A percentile compares a stretch with the other conserved stretches of the same genome.
phyloP scores from a whole-genome alignment of 2,329 filamentous ascomycete species.

The Epichloe amarillans region DNA sequence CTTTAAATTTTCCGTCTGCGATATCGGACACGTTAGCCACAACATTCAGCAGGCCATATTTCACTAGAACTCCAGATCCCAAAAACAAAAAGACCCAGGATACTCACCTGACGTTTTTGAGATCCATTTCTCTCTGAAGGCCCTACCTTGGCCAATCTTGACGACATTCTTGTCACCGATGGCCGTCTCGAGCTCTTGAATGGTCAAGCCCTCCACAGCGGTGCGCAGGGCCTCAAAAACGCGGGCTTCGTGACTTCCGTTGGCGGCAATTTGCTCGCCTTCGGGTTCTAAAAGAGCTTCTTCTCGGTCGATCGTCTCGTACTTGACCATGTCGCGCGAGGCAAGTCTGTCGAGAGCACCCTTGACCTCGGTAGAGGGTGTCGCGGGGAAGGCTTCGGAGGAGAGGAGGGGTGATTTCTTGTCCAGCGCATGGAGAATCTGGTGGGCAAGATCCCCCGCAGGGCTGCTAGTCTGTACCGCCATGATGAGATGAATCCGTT shows the following conservation, averaged over 20 bases:
- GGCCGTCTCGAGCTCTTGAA: slow-evolving; percentile 55
- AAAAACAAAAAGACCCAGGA: slow-evolving; percentile 14
- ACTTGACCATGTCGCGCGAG: slow-evolving; percentile 75
- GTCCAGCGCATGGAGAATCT: slow-evolving; percentile 53
- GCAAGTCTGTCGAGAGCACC: slow-evolving; percentile 74
- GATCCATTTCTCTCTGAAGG: slow-evolving; percentile 73
- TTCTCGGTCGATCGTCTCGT: slow-evolving; percentile 71
- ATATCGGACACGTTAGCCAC: slow-evolving; percentile 2
- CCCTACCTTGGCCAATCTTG: slow-evolving; percentile 86
- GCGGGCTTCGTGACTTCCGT: slow-evolving; percentile 71
- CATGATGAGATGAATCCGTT: slow-evolving; percentile 20
- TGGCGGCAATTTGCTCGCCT: slow-evolving; percentile 55
- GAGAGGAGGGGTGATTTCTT: slow-evolving; percentile 53
- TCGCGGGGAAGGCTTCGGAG: slow-evolving; percentile 53
- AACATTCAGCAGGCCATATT: neutral
- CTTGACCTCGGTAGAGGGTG: slow-evolving; percentile 60
- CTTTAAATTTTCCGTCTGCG: slow-evolving; percentile 7
- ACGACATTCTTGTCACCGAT: slow-evolving; percentile 62
- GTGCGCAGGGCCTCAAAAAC: slow-evolving; percentile 63
- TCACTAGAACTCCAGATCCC: neutral
- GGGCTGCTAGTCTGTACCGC: slow-evolving; percentile 23
- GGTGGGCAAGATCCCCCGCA: slow-evolving; percentile 44
- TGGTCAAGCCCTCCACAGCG: slow-evolving; percentile 67
- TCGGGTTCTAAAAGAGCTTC: slow-evolving; percentile 64
- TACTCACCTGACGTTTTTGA: slow-evolving; percentile 41